A percentile compares a stretch with the other conserved stretches of the same genome.
phyloP scores from a whole-genome alignment of 116 monocot genomes.

The Dioscorea cayenensis region DNA sequence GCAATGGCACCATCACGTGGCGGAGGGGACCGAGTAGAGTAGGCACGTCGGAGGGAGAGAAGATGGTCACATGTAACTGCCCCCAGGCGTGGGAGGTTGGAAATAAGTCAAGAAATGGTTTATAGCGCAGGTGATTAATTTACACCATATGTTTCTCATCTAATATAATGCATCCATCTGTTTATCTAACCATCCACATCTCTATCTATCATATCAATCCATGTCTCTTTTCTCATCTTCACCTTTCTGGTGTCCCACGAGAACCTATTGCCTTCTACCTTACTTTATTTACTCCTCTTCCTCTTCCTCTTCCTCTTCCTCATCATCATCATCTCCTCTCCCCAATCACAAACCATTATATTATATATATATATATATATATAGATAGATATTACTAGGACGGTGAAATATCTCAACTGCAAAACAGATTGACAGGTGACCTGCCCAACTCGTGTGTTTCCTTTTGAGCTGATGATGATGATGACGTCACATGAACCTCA shows the following conservation, averaged over 20 bases:
- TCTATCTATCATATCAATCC: no score
- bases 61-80: constrained; percentile 35
- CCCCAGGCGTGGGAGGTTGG: constrained; percentile 1
- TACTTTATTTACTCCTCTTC: no score
- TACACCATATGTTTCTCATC: not conserved
- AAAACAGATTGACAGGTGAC: constrained; percentile 31
- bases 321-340: no score
- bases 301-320: no score
- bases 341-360: not conserved
- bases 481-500: constrained; percentile 34
- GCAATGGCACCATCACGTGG: no score
- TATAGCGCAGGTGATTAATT: not conserved
- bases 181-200: no score
- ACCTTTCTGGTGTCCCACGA: not conserved
- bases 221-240: not conserved
- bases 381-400: not conserved
- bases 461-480: constrained; percentile 23
- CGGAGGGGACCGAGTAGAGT: no score
- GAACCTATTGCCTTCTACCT: no score
- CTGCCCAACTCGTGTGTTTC: constrained; percentile 15
- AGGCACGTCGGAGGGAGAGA: not conserved
- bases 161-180: no score
- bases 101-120: not conserved
- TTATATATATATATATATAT: not conserved
- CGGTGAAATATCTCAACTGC: constrained; percentile 14